Evolutionary conservation across 177 flowering plant species (phyloP).

Genomic region (Vitis hybrid): DNA sequence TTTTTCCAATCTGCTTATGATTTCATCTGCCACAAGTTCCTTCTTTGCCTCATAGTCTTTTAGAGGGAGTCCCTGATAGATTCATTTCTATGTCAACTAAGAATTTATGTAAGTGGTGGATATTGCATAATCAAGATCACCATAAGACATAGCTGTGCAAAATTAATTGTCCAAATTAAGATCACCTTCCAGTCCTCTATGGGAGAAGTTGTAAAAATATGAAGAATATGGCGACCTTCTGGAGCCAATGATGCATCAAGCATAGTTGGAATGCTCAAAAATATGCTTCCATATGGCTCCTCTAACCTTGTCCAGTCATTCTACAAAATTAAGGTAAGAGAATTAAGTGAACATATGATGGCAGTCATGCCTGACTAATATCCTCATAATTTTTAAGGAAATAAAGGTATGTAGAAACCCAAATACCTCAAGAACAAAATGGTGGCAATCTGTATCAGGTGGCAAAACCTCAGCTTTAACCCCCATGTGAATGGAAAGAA

Average conservation of each 20-base stretch:
- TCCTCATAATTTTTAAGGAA: slow-evolving; percentile 2
- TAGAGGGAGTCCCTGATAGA: slow-evolving; percentile 63
- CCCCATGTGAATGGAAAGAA: slow-evolving; percentile 97
- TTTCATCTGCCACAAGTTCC: slow-evolving; percentile 73
- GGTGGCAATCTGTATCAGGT: slow-evolving; percentile 94
- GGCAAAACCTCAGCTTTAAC: slow-evolving; percentile 87
- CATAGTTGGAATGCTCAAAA: slow-evolving; percentile 93
- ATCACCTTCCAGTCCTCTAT: slow-evolving; percentile 94
- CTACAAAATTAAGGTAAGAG: slow-evolving; percentile 33
- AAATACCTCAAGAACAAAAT: slow-evolving; percentile 91
- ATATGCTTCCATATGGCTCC: slow-evolving; percentile 92
- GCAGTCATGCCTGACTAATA: not conserved
- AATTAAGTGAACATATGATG: slow-evolving; percentile 7
- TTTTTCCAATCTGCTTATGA: slow-evolving; percentile 81
- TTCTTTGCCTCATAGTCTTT: slow-evolving; percentile 83
- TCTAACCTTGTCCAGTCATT: slow-evolving; percentile 74
- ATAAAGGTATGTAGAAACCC: slow-evolving; percentile 1
- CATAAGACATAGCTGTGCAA: too few relatives aligned
- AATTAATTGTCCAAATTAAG: not conserved
- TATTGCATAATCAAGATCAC: too few relatives aligned
- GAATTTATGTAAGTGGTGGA: too few relatives aligned
- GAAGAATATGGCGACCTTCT: slow-evolving; percentile 84
- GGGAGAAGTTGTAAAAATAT: slow-evolving; percentile 84
- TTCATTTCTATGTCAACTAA: too few relatives aligned
- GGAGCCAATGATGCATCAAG: slow-evolving; percentile 93